Evolutionary conservation across 495 filamentous ascomycete genomes (phyloP).

Genomic region (Cladorrhinum samala): DNA sequence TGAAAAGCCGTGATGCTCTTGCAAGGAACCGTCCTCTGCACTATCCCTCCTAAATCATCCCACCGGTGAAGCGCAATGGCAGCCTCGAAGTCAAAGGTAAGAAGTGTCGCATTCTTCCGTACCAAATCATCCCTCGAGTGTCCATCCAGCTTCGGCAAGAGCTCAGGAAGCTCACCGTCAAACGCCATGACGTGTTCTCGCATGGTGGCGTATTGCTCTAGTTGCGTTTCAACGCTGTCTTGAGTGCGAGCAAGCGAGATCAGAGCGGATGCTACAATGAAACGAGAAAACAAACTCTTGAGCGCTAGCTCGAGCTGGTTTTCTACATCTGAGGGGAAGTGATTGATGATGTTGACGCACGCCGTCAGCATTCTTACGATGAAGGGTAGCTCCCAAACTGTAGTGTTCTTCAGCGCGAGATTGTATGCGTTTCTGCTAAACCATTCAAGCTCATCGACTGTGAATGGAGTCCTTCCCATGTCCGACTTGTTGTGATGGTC

Average conservation of each 20-base stretch:
- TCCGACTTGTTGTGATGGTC: constrained; percentile 32
- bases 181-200: constrained; percentile 54
- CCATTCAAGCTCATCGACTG: constrained; percentile 65
- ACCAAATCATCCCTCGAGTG: constrained; percentile 45
- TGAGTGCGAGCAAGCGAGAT: constrained; percentile 58
- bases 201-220: constrained; percentile 54
- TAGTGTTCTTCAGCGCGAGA: constrained; percentile 55
- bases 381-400: constrained; percentile 45
- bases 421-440: constrained; percentile 77
- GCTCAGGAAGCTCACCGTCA: constrained; percentile 33
- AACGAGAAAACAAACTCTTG: constrained; percentile 60
- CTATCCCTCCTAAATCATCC: constrained; percentile 56
- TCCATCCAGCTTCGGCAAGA: constrained; percentile 37
- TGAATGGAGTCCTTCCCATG: constrained; percentile 40
- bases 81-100: constrained; percentile 74
- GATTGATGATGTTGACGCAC: constrained; percentile 56
- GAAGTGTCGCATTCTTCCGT: constrained; percentile 54
- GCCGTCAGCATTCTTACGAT: constrained; percentile 51
- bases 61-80: constrained; percentile 58
- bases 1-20: constrained; percentile 36
- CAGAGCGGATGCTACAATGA: constrained; percentile 55
- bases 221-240: constrained; percentile 51
- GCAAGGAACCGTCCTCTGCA: constrained; percentile 46
- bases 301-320: constrained; percentile 45
- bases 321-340: constrained; percentile 49